phyloP scores from a whole-genome alignment of 441 rosid genomes.

The Pelargonium citronellum region DNA sequence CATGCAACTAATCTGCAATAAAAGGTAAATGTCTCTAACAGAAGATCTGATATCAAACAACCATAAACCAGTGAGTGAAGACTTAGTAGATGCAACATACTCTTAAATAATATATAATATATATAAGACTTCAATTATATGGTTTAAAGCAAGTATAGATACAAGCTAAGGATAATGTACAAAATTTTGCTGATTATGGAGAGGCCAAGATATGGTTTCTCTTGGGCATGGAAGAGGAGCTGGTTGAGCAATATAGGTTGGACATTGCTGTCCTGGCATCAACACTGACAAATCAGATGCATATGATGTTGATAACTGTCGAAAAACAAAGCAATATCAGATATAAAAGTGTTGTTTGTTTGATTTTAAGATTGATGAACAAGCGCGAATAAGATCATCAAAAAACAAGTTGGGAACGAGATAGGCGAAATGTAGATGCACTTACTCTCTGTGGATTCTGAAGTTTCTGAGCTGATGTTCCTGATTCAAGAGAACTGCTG shows the following conservation, averaged over 20 bases:
- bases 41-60: neutral
- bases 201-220: constrained; percentile 64
- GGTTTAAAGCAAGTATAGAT: neutral
- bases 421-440: neutral
- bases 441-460: constrained; percentile 41
- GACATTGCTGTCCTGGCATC: constrained; percentile 81
- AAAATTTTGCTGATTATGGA: constrained; percentile 36
- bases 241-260: constrained; percentile 78
- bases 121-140: neutral
- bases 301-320: constrained; percentile 43
- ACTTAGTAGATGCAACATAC: neutral
- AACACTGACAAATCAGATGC: constrained; percentile 66
- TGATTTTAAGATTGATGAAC: no score
- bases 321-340: neutral
- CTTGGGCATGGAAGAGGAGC: constrained; percentile 80
- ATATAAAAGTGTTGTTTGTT: no score
- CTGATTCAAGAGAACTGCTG: constrained; percentile 25
- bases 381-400: no score
- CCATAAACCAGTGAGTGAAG: neutral
- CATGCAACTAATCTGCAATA: neutral
- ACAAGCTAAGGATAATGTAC: constrained; percentile 24
- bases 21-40: neutral
- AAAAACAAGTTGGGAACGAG: no score
- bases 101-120: neutral
- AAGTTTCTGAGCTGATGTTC: constrained; percentile 28